Evolutionary conservation across 2,329 filamentous ascomycete species (phyloP), one percentile per base, ranked within the genome.

Genomic region (Hypoxylon sp.): DNA sequence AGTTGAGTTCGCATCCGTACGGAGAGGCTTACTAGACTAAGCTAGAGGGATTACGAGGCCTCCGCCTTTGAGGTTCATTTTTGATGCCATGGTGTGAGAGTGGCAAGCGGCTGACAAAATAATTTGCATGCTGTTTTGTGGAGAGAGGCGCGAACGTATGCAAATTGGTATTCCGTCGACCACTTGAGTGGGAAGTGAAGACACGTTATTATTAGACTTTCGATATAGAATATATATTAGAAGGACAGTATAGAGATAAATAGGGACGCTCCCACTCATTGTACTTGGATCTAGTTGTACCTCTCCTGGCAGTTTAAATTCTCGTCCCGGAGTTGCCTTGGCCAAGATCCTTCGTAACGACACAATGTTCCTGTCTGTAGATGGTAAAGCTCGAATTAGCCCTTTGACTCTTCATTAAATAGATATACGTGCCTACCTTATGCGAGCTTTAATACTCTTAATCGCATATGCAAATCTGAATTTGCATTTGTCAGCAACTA

Each of bases 21-120:
- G 68, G 68, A 8, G 59, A 48, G 32, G 16, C 61, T 16, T 70
- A 68, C 26, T 70, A 61, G 56, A 53, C 32, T 22, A 4, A 11
- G 18, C 18, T 4, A 36, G 12, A 36, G 12, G 12, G 14, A 1
- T 4, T 12, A 14, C n/a, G 32, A 14, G 7, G 12, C 12, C 1
- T n/a, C n/a, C 12, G 24, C 6, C 6, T 26, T 26, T 26, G 24
- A 26, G 24, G 24, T 6, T 26, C 24, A 26, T 26, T n/a, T n/a
- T n/a, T n/a, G n/a, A n/a, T n/a, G n/a, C n/a, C n/a, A n/a, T n/a
- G n/a, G n/a, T n/a, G n/a, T n/a, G n/a, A n/a, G n/a, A n/a, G n/a
- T n/a, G n/a, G n/a, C n/a, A n/a, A n/a, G n/a, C n/a, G n/a, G n/a
- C n/a, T n/a, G n/a, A n/a, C n/a, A n/a, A n/a, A n/a, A n/a, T n/a